Base-by-base conservation (phyloP, 768 basidiomycete species). In the Boletus sensibilis region DNA sequence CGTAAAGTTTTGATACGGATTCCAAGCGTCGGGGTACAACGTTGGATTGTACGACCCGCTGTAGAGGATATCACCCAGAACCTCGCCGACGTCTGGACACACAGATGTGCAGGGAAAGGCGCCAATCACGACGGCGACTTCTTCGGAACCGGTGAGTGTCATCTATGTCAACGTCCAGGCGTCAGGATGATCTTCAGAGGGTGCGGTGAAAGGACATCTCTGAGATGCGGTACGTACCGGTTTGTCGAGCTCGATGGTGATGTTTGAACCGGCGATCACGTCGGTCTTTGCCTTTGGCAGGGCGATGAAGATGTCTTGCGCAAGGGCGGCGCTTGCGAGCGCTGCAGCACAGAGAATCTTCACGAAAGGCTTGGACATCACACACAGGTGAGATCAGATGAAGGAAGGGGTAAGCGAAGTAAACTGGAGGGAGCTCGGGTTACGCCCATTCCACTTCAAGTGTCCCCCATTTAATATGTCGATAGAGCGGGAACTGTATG, bases 211-310 rank as follows among this genome's bases (percentile, higher is more conserved):
- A 31, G 14, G 45, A 34, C 4, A 29, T n/a, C 41, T 34, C 20
- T 4, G 21, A 31, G 31, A 20, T 7, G 21, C 21, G 43, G 29
- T 12, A 65, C 78, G 13, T 55, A 80, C 80, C 6, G 76, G 76
- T 54, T 70, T 70, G 46, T 76, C 75, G 12, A 82, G 62, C 50
- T 78, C 69, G 8, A 82, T 72, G 8, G 64, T 70, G 49, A 82
- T 39, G n/a, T 59, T 58, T 2, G 65, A 60, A 18, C 80, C 80
- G 20, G 73, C 64, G 0, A 33, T 25, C 7, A 83, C 69, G 27
- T 61, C 53, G 5, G 72, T 56, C 2, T 72, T 72, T 6, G 69
- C 52, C 1, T 54, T 20, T 4, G 82, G 82, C 9, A 53, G 59
- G 11, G 72, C 68, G 41, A 82, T 78, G 20, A 41, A 44, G 4